These are phyloP conservation scores for Solanum chacoense DNA, from an alignment of 305 asterid genomes.

Conservation along the genomic window DNA sequence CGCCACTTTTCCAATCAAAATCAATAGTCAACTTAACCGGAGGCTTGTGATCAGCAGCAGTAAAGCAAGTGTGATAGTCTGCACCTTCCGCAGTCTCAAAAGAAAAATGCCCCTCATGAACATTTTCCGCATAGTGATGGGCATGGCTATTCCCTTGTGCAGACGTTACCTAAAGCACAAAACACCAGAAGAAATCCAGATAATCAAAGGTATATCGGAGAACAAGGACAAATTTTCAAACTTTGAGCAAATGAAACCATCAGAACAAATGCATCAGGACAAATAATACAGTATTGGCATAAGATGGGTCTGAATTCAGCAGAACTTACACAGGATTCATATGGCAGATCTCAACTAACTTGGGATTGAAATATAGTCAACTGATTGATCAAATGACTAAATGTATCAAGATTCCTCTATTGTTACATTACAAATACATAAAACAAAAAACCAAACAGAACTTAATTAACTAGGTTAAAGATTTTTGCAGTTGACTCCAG, in stretches of 20 bases:
- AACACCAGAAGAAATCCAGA: neutral
- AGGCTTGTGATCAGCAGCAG: constrained; percentile 58
- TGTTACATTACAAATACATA: neutral
- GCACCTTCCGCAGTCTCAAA: constrained; percentile 79
- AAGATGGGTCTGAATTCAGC: neutral
- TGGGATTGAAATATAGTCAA: neutral
- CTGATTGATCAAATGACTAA: neutral
- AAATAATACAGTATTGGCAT: neutral
- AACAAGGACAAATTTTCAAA: neutral
- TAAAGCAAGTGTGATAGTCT: constrained; percentile 84
- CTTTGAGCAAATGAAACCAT: neutral
- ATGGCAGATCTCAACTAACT: neutral
- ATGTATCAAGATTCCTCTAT: neutral
- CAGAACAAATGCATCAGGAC: neutral
- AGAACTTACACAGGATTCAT: neutral
- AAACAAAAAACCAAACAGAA: neutral
- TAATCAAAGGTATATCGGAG: neutral
- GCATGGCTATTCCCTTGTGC: constrained; percentile 59
- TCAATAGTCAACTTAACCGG: constrained; percentile 47
- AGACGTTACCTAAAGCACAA: constrained; percentile 56
- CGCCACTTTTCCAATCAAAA: constrained; percentile 87
- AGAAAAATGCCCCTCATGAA: constrained; percentile 63
- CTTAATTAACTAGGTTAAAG: neutral
- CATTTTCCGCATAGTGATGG: constrained; percentile 60
- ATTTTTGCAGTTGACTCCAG: neutral